Percentiles rank a stretch among this genome's conserved stretches.
phyloP scores from a whole-genome alignment of 768 basidiomycete species.

The Polyporus arcularius region DNA sequence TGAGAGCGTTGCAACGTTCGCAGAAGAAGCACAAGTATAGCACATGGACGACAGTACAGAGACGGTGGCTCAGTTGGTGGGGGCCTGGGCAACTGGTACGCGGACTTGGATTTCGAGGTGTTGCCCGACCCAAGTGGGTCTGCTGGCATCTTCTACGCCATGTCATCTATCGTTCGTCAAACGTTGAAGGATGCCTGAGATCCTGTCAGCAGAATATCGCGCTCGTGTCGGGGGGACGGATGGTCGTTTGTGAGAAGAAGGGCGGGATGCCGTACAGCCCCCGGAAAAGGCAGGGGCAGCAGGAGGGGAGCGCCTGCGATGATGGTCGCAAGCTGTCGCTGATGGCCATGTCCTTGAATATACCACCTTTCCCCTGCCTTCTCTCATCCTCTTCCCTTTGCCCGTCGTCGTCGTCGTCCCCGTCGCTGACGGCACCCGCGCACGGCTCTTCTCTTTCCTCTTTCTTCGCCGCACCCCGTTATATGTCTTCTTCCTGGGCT shows the following conservation, averaged over 20 bases:
- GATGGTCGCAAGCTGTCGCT: slow-evolving; percentile 21
- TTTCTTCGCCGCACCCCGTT: neutral
- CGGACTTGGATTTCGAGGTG: neutral
- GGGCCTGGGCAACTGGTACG: neutral
- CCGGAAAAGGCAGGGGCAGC: neutral
- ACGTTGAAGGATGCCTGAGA: too few relatives aligned
- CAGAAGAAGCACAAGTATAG: neutral
- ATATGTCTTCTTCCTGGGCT: slow-evolving; percentile 3
- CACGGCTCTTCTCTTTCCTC: neutral
- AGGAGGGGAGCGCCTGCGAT: slow-evolving; percentile 1
- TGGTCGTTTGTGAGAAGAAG: neutral
- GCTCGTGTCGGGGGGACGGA: too few relatives aligned
- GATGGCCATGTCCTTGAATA: slow-evolving; percentile 17
- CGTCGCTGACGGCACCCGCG: neutral
- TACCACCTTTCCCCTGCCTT: slow-evolving; percentile 2
- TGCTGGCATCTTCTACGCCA: too few relatives aligned
- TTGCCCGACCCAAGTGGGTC: too few relatives aligned
- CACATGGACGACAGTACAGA: slow-evolving; percentile 15
- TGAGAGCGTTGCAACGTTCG: neutral
- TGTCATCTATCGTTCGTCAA: too few relatives aligned
- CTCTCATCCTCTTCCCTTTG: slow-evolving; percentile 10
- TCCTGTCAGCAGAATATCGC: too few relatives aligned
- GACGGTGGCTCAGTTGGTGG: slow-evolving; percentile 9
- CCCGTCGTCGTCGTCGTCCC: slow-evolving; percentile 2
- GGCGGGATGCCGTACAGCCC: slow-evolving; percentile 14